These are phyloP conservation scores for Silene conica DNA, from an alignment of 148 eudicot genomes.

Conservation along the genomic window DNA sequence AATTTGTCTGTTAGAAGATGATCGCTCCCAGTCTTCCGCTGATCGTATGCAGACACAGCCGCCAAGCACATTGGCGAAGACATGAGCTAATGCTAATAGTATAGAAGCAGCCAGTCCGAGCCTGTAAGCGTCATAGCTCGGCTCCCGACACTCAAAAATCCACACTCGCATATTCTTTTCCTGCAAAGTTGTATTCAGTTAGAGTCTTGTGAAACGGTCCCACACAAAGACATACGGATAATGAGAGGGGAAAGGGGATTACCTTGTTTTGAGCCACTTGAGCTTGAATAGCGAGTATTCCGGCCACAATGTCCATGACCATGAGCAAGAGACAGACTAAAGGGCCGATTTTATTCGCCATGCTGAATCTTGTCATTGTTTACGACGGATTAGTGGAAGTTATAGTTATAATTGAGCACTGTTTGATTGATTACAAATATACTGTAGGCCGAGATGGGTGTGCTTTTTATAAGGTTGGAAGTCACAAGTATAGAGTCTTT, in stretches of 20 bases:
- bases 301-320: conserved; percentile 66
- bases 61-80: conserved; percentile 57
- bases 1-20: conserved; percentile 62
- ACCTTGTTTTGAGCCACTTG: conserved; percentile 85
- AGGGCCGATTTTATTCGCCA: conserved; percentile 42
- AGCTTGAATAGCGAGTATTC: conserved; percentile 77
- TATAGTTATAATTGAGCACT: background rate
- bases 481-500: background rate
- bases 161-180: conserved; percentile 43
- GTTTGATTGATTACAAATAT: background rate
- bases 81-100: conserved; percentile 60
- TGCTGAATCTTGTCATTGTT: conserved; percentile 14
- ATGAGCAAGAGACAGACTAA: conserved; percentile 61
- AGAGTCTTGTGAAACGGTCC: background rate
- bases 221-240: background rate
- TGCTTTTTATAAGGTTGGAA: conserved; percentile 15
- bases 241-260: background rate
- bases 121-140: conserved; percentile 76
- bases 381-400: background rate
- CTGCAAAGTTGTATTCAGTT: conserved; percentile 27
- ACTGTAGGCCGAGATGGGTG: background rate
- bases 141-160: conserved; percentile 75
- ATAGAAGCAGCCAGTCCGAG: conserved; percentile 69
- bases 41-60: conserved; percentile 75
- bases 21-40: conserved; percentile 46